phyloP scores from a whole-genome alignment of 1,284 basidiomycete genomes.

The Marasmius fiardii region DNA sequence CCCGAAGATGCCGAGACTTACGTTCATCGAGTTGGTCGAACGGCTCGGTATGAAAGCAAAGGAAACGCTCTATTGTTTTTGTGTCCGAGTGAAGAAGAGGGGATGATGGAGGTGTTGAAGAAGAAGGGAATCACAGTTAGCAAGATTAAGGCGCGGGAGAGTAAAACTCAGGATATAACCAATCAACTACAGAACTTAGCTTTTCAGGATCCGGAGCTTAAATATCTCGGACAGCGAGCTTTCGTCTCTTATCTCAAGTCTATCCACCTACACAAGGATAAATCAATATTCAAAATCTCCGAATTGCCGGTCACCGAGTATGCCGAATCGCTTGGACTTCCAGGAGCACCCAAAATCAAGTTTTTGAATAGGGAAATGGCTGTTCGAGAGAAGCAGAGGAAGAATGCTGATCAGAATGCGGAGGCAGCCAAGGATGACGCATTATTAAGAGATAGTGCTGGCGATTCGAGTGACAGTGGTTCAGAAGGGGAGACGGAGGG shows the following conservation, averaged over 20 bases:
- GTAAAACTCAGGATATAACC: conserved; percentile 84
- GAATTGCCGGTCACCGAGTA: conserved; percentile 83
- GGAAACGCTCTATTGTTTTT: conserved; percentile 87
- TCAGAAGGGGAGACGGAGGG: conserved; percentile 22
- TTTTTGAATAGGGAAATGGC: conserved; percentile 75
- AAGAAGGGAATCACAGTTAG: conserved; percentile 76
- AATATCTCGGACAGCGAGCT: conserved; percentile 93
- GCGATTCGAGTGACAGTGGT: conserved; percentile 19
- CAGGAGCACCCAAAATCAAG: conserved; percentile 96
- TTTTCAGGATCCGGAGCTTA: conserved; percentile 96
- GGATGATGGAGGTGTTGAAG: conserved; percentile 73
- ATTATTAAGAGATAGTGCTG: conserved; percentile 25
- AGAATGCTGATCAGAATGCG: conserved; percentile 59
- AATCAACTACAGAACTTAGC: conserved; percentile 91
- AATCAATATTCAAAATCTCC: conserved; percentile 85
- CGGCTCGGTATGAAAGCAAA: conserved; percentile 89
- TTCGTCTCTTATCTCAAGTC: conserved; percentile 97
- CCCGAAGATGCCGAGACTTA: conserved; percentile 99
- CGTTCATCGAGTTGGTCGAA: conserved; percentile 95
- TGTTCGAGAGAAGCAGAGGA: conserved; percentile 56
- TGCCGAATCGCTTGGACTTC: conserved; percentile 88
- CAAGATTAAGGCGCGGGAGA: conserved; percentile 88
- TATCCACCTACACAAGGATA: conserved; percentile 92
- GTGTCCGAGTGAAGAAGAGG: conserved; percentile 89
- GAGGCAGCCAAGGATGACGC: conserved; percentile 36